These are phyloP conservation scores for Termitomyces sp. DNA, from an alignment of 768 basidiomycete species.

Conservation along the genomic window DNA sequence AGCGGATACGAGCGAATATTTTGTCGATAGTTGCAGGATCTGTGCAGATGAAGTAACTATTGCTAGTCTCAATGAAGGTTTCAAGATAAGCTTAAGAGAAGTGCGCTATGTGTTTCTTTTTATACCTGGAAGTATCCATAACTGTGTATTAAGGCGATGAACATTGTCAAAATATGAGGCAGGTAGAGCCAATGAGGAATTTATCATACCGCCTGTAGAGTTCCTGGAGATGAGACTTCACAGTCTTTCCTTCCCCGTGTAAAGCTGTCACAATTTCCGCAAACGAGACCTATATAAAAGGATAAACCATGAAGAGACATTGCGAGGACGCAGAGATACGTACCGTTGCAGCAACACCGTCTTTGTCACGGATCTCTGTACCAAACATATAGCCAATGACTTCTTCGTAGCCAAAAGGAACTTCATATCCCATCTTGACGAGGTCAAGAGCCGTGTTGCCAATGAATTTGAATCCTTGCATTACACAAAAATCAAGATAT, in stretches of 20 bases:
- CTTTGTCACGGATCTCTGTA: constrained; percentile 74
- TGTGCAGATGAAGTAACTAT: constrained; percentile 77
- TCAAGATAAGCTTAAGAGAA: not conserved
- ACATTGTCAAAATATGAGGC: not conserved
- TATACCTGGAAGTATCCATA: constrained; percentile 75
- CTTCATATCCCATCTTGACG: constrained; percentile 58
- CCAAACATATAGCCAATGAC: constrained; percentile 93
- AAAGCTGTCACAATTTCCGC: constrained; percentile 59
- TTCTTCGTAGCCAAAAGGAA: constrained; percentile 85
- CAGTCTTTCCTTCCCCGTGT: constrained; percentile 43
- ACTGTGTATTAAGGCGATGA: constrained; percentile 25
- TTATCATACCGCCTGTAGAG: constrained; percentile 49
- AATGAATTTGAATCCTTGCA: constrained; percentile 81
- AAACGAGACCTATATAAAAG: constrained; percentile 48
- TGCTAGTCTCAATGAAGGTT: constrained; percentile 51
- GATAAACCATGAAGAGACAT: not conserved
- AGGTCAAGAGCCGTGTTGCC: constrained; percentile 75
- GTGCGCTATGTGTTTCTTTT: not conserved
- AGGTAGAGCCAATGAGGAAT: not conserved
- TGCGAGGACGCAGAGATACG: constrained; percentile 4
- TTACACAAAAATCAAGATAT: not conserved
- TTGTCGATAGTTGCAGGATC: constrained; percentile 57
- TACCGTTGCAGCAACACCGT: constrained; percentile 81
- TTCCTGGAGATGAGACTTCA: constrained; percentile 51
- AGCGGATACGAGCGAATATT: constrained; percentile 66